A percentile compares a stretch with the other conserved stretches of the same genome.
These are phyloP conservation scores for Lathyrus aphaca DNA, from an alignment of 306 rosid species.

Conservation along the genomic window DNA sequence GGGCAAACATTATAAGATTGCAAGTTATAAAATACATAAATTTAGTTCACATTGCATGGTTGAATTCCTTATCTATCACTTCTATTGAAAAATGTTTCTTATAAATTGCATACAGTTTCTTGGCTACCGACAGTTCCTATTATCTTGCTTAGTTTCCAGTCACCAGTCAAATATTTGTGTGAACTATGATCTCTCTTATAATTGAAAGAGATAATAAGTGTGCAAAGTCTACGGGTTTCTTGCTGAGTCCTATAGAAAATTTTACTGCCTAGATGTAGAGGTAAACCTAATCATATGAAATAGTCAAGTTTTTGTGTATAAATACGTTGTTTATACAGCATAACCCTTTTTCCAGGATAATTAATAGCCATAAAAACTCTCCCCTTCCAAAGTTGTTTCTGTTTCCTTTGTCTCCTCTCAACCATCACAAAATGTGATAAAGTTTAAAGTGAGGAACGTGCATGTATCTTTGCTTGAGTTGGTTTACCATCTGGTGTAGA, in stretches of 20 bases:
- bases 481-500: slow-evolving; percentile 30
- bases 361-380: slow-evolving; percentile 2
- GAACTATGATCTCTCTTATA: slow-evolving; percentile 3
- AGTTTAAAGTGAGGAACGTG: slow-evolving; percentile 15
- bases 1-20: slow-evolving; percentile 2
- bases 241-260: not conserved
- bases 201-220: slow-evolving; percentile 1
- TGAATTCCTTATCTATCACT: not conserved
- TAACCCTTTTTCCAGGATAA: slow-evolving; percentile 26
- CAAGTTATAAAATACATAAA: not conserved
- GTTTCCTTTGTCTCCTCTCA: slow-evolving; percentile 19
- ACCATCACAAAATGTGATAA: slow-evolving; percentile 5
- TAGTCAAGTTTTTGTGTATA: slow-evolving; percentile 3
- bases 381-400: slow-evolving; percentile 8
- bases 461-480: slow-evolving; percentile 10
- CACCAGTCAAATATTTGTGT: slow-evolving; percentile 14
- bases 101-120: slow-evolving; percentile 7
- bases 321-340: slow-evolving; percentile 22
- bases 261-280: not conserved
- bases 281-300: slow-evolving; percentile 21
- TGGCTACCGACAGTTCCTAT: slow-evolving; percentile 1
- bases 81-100: not conserved
- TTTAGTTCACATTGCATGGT: slow-evolving; percentile 13
- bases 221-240: slow-evolving; percentile 20
- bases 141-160: slow-evolving; percentile 17